Conservation (phyloP, 495 filamentous ascomycete species). For the Pyronema omphalodes region DNA sequence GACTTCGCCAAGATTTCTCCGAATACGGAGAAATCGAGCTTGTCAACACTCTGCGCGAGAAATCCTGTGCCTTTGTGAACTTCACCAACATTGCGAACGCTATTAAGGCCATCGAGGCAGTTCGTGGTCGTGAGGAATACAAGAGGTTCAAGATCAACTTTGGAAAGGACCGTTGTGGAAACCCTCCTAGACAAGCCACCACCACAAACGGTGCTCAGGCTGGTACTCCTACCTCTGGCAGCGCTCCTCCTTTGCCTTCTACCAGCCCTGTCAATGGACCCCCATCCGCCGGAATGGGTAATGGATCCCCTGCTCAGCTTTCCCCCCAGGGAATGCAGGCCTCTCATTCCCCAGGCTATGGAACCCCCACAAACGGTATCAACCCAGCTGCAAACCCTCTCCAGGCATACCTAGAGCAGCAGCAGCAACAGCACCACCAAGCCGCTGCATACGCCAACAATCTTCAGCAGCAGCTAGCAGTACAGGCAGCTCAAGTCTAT, state of each 20-base stretch:
- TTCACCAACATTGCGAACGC: conserved; percentile 99
- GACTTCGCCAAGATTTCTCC: conserved; percentile 86
- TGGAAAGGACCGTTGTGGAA: conserved; percentile 94
- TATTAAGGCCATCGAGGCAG: conserved; percentile 95
- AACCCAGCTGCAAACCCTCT: conserved; percentile 67
- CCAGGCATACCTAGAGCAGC: conserved; percentile 62
- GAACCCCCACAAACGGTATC: conserved; percentile 30
- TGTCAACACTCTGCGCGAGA: conserved; percentile 90
- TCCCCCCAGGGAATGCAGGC: conserved; percentile 25
- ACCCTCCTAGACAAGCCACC: conserved; percentile 70
- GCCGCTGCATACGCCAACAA: conserved; percentile 30
- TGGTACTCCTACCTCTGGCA: conserved; percentile 30
- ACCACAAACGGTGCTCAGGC: conserved; percentile 35
- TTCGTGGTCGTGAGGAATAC: conserved; percentile 88
- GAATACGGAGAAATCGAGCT: conserved; percentile 97
- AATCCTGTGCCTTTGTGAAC: conserved; percentile 98
- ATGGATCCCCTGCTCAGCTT: conserved; percentile 44
- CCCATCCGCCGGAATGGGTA: conserved; percentile 30
- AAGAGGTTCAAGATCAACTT: conserved; percentile 98
- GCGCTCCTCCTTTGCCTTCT: conserved; percentile 45
- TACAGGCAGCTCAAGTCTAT: conserved; percentile 39
- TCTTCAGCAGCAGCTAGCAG: conserved; percentile 40
- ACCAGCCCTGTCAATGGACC: conserved; percentile 33
- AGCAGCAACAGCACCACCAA: conserved; percentile 45
- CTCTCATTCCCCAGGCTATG: conserved; percentile 23